Evolutionary conservation across 1,139 yeast genomes (phyloP), one percentile per base, ranked within the genome.

Genomic region (Suhomyces coccinellae): DNA sequence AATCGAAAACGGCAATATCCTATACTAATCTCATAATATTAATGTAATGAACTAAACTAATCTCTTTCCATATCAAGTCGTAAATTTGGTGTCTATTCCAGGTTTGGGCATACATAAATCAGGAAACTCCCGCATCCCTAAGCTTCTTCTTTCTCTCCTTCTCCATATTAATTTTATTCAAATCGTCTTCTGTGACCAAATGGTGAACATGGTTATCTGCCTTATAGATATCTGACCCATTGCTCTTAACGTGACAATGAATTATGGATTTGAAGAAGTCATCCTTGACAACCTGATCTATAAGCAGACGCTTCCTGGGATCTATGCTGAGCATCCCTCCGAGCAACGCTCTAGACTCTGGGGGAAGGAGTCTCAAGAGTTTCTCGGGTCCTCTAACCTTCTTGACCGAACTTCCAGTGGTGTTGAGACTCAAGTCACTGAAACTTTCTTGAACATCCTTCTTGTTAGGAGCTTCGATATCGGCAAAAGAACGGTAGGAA

Each of bases 101-200:
- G 17, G 5, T 10, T 11, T 6, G n/a, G 4, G 3, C n/a, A 26
- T 26, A 26, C 4, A 26, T 26, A 26, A 26, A 17, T 31, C 26
- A 40, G 14, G 43, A 39, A 2, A 40, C 43, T 9, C 43, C 43
- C 4, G 55, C 46, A 12, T 53, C 55, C 44, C 55, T 53, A 38
- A 54, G 46, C 44, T 54, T 58, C 54, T 67, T 65, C 43, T 64
- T 51, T 50, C 67, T 55, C 14, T 38, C 45, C 50, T 63, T 63
- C 45, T 75, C 80, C 45, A 59, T 62, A 32, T 71, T 68, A 8
- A 77, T 53, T 51, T 69, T 70, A 36, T 68, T 68, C 43, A 79
- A 63, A 40, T 79, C 82, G 14, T 79, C 81, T 51, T 80, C 85
- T 1, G 83, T 74, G 2, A 81, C 69, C 53, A 82, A 65, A 59